A percentile compares a stretch with the other conserved stretches of the same genome.
Conservation (phyloP, 805 yeast species). For the Metschnikowia lochheadii region DNA sequence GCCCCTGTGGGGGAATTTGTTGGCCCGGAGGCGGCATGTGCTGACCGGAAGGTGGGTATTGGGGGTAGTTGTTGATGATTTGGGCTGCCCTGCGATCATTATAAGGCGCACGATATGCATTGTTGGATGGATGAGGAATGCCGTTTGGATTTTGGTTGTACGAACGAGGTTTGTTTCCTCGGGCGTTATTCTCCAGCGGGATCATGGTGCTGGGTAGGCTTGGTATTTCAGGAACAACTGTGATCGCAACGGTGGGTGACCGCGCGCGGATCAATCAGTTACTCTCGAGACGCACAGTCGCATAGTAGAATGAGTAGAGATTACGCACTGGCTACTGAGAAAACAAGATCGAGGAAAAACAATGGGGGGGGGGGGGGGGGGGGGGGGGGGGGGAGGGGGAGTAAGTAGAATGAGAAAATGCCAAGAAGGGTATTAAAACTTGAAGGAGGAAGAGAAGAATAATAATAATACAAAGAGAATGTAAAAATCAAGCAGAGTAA, state of each 20-base stretch:
- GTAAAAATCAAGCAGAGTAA: no score
- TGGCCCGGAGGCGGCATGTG: not conserved
- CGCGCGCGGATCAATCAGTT: not conserved
- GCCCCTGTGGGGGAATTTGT: not conserved
- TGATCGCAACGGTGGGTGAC: not conserved
- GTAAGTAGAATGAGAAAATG: no score
- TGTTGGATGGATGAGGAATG: not conserved
- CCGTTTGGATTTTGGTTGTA: not conserved
- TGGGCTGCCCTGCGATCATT: not conserved
- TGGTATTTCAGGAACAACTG: not conserved
- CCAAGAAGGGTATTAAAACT: no score
- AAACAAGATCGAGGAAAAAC: not conserved
- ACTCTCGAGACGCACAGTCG: not conserved
- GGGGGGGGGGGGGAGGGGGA: no score
- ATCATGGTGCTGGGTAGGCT: conserved; percentile 4
- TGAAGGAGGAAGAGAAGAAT: no score
- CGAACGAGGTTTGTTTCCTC: not conserved
- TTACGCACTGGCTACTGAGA: no score
- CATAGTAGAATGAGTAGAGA: not conserved
- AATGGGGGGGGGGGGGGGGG: no score
- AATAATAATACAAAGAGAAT: no score
- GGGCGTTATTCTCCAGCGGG: conserved; percentile 12
- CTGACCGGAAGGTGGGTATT: not conserved
- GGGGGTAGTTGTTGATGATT: not conserved
- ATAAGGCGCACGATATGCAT: not conserved